Evolutionary conservation across 371 early-diverging fungal genomes (phyloP).

Genomic region (Syncephalastrum racemosum): DNA sequence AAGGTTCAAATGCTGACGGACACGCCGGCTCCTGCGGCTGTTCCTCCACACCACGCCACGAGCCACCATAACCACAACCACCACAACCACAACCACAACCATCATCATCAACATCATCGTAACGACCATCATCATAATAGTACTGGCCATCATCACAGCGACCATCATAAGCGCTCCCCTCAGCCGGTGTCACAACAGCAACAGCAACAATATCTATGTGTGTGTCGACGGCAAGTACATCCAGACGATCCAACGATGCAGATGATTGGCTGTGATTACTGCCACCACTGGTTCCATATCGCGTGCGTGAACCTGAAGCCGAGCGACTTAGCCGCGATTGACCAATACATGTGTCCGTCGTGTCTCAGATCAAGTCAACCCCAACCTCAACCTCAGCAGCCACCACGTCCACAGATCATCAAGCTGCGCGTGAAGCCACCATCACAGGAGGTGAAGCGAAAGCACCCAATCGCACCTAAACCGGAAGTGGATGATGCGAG

Average conservation of each 20-base stretch:
- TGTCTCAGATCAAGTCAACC: conserved; percentile 8
- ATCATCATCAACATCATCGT: background rate
- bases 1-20: conserved; percentile 44
- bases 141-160: background rate
- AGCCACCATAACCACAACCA: background rate
- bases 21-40: conserved; percentile 5
- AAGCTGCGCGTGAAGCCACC: conserved; percentile 14
- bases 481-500: background rate
- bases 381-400: background rate
- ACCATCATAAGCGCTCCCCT: conserved; percentile 11
- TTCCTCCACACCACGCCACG: background rate
- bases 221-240: conserved; percentile 27
- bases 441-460: too few species aligned
- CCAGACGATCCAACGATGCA: conserved; percentile 23
- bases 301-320: conserved; percentile 41
- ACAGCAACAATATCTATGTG: conserved; percentile 30
- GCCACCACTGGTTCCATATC: conserved; percentile 60
- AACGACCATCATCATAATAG: conserved; percentile 3
- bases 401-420: conserved; percentile 4
- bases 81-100: conserved; percentile 7
- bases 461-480: background rate
- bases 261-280: conserved; percentile 61
- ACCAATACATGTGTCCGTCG: conserved; percentile 20
- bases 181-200: conserved; percentile 8
- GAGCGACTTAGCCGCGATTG: conserved; percentile 21